Conservation (phyloP, 2,329 filamentous ascomycete species). For the Fusarium sp. region DNA sequence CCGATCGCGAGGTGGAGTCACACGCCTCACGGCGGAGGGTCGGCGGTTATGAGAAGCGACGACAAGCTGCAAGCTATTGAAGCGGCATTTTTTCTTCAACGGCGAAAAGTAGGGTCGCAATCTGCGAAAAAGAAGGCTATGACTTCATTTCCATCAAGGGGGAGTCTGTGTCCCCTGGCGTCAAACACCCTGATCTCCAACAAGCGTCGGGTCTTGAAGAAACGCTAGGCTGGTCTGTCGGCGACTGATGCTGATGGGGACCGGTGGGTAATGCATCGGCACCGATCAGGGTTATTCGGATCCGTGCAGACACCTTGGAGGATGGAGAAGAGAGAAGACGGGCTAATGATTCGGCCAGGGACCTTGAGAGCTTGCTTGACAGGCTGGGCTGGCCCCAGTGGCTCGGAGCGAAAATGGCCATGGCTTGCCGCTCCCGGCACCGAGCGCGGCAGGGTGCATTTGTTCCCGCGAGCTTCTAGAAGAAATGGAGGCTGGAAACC, state of each 20-base stretch:
- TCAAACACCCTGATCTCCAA: not conserved
- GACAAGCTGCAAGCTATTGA: slow-evolving; percentile 4
- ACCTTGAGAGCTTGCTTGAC: not conserved
- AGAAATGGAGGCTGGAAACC: slow-evolving; percentile 16
- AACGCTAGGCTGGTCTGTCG: not conserved
- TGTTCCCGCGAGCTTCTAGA: slow-evolving; percentile 41
- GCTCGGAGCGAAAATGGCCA: slow-evolving; percentile 3
- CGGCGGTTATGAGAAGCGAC: slow-evolving; percentile 20
- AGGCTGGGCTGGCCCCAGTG: not conserved
- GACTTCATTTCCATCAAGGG: slow-evolving; percentile 17
- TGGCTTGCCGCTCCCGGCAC: slow-evolving; percentile 29
- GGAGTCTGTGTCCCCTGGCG: not conserved
- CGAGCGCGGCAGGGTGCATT: slow-evolving; percentile 27
- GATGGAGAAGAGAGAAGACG: slow-evolving; percentile 9
- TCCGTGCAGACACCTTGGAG: slow-evolving; percentile 19
- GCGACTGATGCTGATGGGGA: slow-evolving; percentile 3
- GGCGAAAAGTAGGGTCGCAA: not conserved
- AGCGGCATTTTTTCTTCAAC: slow-evolving; percentile 5
- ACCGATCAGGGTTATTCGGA: slow-evolving; percentile 33
- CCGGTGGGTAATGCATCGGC: slow-evolving; percentile 25
- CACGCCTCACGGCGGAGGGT: slow-evolving; percentile 36
- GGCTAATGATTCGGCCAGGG: slow-evolving; percentile 5
- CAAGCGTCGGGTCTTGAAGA: not conserved
- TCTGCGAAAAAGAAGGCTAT: slow-evolving; percentile 7
- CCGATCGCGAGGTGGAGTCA: slow-evolving; percentile 20